Evolutionary conservation across 805 yeast species (phyloP).

Genomic region (Ogataea populi-albae): DNA sequence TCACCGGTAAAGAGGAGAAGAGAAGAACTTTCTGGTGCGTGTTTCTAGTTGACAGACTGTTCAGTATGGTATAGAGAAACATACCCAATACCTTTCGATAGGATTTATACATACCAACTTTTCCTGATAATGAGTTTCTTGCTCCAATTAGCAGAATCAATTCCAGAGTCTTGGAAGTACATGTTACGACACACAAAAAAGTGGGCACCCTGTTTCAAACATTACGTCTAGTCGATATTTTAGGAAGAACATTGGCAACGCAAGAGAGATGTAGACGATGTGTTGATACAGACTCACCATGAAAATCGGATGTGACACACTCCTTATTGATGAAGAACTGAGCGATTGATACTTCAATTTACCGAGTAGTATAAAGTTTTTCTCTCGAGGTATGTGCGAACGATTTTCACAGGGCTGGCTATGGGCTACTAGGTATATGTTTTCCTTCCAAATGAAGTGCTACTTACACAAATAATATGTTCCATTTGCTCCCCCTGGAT

Average conservation of each 20-base stretch:
- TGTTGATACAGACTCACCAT: slow-evolving; percentile 2
- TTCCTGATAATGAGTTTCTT: slow-evolving; percentile 3
- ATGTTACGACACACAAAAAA: not conserved
- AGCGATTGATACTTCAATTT: slow-evolving; percentile 1
- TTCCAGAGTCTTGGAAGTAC: slow-evolving; percentile 5
- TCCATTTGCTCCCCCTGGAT: slow-evolving; percentile 6
- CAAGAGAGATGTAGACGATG: slow-evolving; percentile 3
- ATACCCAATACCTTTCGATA: slow-evolving; percentile 1
- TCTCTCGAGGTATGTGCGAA: slow-evolving; percentile 1
- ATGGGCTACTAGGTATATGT: slow-evolving; percentile 4
- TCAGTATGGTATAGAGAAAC: slow-evolving; percentile 6
- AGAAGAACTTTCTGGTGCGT: slow-evolving; percentile 4
- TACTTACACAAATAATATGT: slow-evolving; percentile 2
- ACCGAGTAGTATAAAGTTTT: slow-evolving; percentile 2
- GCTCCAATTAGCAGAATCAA: not conserved
- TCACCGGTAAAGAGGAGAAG: slow-evolving; percentile 1
- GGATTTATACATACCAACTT: slow-evolving; percentile 2
- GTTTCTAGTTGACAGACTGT: slow-evolving; percentile 1
- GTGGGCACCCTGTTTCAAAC: not conserved
- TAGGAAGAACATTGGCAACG: slow-evolving; percentile 4
- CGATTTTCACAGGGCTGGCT: slow-evolving; percentile 2
- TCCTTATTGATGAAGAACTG: slow-evolving; percentile 2
- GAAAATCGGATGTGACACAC: slow-evolving; percentile 3
- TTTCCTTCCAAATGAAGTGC: slow-evolving; percentile 2
- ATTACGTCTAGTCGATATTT: slow-evolving; percentile 1